Base-by-base conservation (phyloP, 768 basidiomycete genomes). In the Albatrellus ellisii region DNA sequence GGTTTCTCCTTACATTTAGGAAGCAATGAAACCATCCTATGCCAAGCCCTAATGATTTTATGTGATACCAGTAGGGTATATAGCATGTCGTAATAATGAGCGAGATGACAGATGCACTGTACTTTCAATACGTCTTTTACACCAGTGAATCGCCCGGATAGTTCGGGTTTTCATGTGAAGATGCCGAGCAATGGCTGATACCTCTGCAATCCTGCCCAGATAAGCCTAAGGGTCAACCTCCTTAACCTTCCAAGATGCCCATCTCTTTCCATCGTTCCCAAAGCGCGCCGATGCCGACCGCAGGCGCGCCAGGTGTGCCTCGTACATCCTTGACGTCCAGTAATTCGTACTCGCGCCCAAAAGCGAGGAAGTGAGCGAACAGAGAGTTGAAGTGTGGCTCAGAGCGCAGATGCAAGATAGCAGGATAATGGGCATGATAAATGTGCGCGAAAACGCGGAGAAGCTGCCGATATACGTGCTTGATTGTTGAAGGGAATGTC, bases 311-410 rank as follows among this genome's bases (percentile, higher is more conserved):
- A 2, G 73, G 54, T 33, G 75, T 63, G 1, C 86, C 86, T 47
- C 73, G 82, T 56, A 95, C 75, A 57, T 98, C 94, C 61, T 82
- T 87, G 47, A 81, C 68, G 40, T 94, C 89, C 49, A 97, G 59
- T 46, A 98, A 58, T 54, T 97, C 87, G 60, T 92, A 98, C 60
- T 97, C 89, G 38, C 74, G 73, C 0, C 94, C 94, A 53, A 98
- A 98, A 1, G 92, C 90, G 39, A 98, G 68, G 65, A 95, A 99
- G 62, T 98, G 94, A 0, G 94, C 94, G 60, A 98, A 98, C 27
- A 98, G 77, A 3, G 90, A 94, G 60, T 94, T 94, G 66, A 94
- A 92, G 59, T 94, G 91, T 0, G 87, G 87, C 56, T 98, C 94
- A 8, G 84, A 79, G 29, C 88, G 86, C 20, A 98, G 74, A 56